Percentiles rank a stretch among this genome's conserved stretches.
Evolutionary conservation across 768 basidiomycete species (phyloP).

Genomic region (Hypholoma sublateritium): DNA sequence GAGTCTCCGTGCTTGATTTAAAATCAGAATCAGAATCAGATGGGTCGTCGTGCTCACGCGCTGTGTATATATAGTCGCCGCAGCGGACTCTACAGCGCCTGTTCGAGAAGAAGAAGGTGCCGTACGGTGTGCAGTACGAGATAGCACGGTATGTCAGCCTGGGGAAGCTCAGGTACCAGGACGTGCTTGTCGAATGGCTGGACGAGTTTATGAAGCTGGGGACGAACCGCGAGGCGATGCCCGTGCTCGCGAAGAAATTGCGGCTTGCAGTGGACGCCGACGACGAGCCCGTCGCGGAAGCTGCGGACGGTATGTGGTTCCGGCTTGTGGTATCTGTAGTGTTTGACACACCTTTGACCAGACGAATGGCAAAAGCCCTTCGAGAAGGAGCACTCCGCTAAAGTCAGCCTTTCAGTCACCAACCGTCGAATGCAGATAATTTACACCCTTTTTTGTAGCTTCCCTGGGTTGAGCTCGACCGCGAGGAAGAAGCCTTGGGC

Average conservation of each 20-base stretch:
- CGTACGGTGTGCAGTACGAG: constrained; percentile 54
- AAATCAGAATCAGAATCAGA: background rate
- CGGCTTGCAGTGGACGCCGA: background rate
- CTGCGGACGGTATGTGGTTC: constrained; percentile 3
- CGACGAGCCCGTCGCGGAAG: background rate
- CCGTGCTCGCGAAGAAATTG: constrained; percentile 13
- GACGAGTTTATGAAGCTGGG: constrained; percentile 21
- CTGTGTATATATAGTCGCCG: constrained; percentile 20
- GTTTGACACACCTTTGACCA: background rate
- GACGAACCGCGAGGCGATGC: constrained; percentile 34
- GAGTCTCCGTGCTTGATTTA: background rate
- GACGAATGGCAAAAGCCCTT: constrained; percentile 27
- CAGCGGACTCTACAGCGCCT: constrained; percentile 15
- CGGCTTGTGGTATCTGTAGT: background rate
- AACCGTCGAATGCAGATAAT: background rate
- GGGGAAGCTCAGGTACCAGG: constrained; percentile 25
- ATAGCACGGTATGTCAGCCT: constrained; percentile 43
- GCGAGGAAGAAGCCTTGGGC: constrained; percentile 43
- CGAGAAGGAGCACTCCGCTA: constrained; percentile 26
- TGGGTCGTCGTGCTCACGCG: background rate
- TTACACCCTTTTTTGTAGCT: constrained; percentile 33
- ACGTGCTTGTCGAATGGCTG: constrained; percentile 29
- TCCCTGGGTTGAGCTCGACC: constrained; percentile 64
- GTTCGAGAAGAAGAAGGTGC: constrained; percentile 30
- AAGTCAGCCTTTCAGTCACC: constrained; percentile 11